These are phyloP conservation scores for Peronospora belbahrii DNA, from an alignment of 352 stramenopile species.

Conservation along the genomic window DNA sequence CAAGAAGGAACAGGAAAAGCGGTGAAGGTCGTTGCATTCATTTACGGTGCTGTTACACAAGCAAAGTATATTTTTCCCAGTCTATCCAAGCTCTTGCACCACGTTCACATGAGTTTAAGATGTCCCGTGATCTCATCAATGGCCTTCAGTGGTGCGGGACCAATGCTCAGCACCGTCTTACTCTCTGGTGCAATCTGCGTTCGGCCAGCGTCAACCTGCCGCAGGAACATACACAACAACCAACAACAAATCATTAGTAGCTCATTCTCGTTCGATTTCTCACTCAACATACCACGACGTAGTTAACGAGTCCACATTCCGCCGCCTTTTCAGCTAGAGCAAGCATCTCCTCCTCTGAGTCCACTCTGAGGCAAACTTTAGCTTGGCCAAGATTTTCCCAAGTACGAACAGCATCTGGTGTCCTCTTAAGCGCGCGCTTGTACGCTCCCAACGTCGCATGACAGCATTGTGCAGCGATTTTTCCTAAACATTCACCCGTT, in stretches of 20 bases:
- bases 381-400: conserved; percentile 83
- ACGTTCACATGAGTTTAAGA: conserved; percentile 74
- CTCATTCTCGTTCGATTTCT: not conserved
- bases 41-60: not conserved
- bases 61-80: not conserved
- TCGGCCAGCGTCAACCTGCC: conserved; percentile 63
- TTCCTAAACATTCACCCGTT: conserved; percentile 31
- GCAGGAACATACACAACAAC: not conserved
- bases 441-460: conserved; percentile 92
- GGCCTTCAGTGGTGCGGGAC: conserved; percentile 52
- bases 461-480: conserved; percentile 83
- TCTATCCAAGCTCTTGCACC: not conserved
- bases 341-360: conserved; percentile 79
- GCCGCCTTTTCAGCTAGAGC: conserved; percentile 53
- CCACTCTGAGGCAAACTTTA: conserved; percentile 82
- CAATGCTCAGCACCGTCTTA: conserved; percentile 82
- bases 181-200: conserved; percentile 81
- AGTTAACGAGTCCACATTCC: conserved; percentile 61
- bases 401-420: conserved; percentile 50
- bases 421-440: conserved; percentile 85
- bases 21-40: not conserved
- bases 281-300: conserved; percentile 55
- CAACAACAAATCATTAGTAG: conserved; percentile 1
- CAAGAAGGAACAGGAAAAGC: conserved; percentile 1
- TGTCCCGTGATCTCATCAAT: conserved; percentile 72